Conservation (phyloP, 169 alveolate genomes). For the Plasmodium billcollinsi region DNA sequence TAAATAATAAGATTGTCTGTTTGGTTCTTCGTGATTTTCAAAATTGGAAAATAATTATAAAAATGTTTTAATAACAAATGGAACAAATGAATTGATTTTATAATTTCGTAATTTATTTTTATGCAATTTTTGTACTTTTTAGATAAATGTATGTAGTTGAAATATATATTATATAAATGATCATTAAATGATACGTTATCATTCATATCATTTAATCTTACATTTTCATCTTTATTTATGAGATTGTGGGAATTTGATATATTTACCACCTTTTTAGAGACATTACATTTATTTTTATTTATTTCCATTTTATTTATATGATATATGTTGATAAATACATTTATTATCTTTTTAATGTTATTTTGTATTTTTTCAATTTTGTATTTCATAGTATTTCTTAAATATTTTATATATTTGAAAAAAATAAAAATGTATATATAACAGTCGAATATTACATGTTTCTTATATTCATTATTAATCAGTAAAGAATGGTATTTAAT, state of each 20-base stretch:
- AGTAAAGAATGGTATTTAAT: neutral
- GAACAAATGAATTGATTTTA: constrained; percentile 39
- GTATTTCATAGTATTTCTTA: constrained; percentile 33
- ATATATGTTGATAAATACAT: constrained; percentile 38
- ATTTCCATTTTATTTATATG: constrained; percentile 23
- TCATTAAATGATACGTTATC: neutral
- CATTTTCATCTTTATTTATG: neutral
- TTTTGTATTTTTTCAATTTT: constrained; percentile 57
- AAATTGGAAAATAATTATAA: constrained; percentile 57
- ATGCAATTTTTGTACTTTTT: constrained; percentile 55
- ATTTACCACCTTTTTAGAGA: neutral
- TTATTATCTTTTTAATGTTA: constrained; percentile 53
- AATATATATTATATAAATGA: constrained; percentile 14
- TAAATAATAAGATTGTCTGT: constrained; percentile 42
- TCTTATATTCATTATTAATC: neutral
- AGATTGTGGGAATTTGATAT: too few species aligned
- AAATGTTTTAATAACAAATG: constrained; percentile 68
- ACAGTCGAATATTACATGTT: constrained; percentile 35
- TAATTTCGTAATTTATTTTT: constrained; percentile 57
- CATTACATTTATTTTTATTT: neutral
- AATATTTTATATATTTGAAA: constrained; percentile 30
- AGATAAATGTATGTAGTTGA: constrained; percentile 28
- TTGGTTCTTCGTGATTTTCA: constrained; percentile 12
- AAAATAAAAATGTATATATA: constrained; percentile 54
- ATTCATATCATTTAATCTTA: neutral